Evolutionary conservation across 2,329 filamentous ascomycete genomes (phyloP), one percentile per base, ranked within the genome.

Genomic region (Diaporthe capsici): DNA sequence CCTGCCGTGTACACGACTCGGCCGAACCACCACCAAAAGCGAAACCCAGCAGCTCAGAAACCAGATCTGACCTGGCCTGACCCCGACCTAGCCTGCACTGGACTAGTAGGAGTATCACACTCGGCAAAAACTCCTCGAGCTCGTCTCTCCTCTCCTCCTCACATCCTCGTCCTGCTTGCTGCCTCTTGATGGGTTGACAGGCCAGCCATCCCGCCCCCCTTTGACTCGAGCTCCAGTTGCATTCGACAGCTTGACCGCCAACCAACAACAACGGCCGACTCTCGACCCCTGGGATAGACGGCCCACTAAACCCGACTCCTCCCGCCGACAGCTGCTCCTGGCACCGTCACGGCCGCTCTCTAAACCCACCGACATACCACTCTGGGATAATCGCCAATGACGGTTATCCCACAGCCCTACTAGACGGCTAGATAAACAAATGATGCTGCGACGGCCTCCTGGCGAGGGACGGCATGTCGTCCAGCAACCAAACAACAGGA

Each of bases 361-460:
- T 8, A n/a, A 28, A 31, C 25, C 15, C 44, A 49, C 44, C 44
- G 44, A 49, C 20, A 25, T 44, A 28, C 61, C 8, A 31, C 47
- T 17, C 25, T 25, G 60, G 53, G 51, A 74, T 55, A 70, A 31
- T 74, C 76, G 72, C 75, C 75, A 72, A 77, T 77, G 76, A 72
- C 72, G 71, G 68, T 68, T 58, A 44, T 74, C 58, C 55, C 71
- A 39, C 47, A 47, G 70, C 60, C 47, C 74, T 60, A 47, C 58
- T 76, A 77, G 74, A 76, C 71, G 71, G 65, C 72, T 67, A 68
- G 51, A 77, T 86, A 88, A 80, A 70, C 65, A 70, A 70, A 70
- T 70, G 78, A 91, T 90, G 88, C 84, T 88, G 86, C 90, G 88
- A 88, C 88, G 88, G 87, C 88, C 88, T 86, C 86, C 88, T 70